Conservation (phyloP, 1,284 basidiomycete species). For the Sporisorium graminicola region DNA sequence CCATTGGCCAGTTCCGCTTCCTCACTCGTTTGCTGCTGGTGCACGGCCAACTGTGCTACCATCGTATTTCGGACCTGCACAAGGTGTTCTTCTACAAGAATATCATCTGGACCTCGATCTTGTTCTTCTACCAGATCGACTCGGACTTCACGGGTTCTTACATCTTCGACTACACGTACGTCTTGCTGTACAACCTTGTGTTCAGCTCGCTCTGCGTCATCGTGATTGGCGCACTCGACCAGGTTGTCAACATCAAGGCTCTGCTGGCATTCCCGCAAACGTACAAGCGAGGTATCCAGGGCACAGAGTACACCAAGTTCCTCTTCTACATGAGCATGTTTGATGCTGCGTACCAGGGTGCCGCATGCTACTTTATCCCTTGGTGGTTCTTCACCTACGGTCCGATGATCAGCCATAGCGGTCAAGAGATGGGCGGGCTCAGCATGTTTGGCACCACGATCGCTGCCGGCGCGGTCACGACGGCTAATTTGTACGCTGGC, state of each 20-base stretch:
- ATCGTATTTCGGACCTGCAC: constrained; percentile 84
- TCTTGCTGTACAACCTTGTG: constrained; percentile 80
- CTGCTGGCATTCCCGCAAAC: constrained; percentile 92
- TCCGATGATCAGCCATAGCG: constrained; percentile 49
- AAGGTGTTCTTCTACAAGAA: constrained; percentile 88
- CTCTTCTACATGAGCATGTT: constrained; percentile 97
- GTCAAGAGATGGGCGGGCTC: constrained; percentile 72
- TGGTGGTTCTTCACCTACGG: constrained; percentile 80
- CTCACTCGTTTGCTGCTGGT: constrained; percentile 91
- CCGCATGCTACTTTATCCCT: constrained; percentile 89
- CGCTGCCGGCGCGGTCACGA: constrained; percentile 84
- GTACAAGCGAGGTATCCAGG: constrained; percentile 90
- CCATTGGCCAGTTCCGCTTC: constrained; percentile 95
- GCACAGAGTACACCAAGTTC: constrained; percentile 88
- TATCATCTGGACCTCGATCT: constrained; percentile 77
- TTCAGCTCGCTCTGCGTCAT: constrained; percentile 96
- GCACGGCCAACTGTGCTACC: constrained; percentile 96
- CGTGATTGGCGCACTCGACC: constrained; percentile 93
- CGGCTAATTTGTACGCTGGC: constrained; percentile 76
- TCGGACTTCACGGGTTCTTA: constrained; percentile 94
- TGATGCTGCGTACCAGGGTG: constrained; percentile 93
- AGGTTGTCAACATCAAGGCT: constrained; percentile 91
- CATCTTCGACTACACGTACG: constrained; percentile 85
- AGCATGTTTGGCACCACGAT: constrained; percentile 94
- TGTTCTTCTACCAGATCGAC: constrained; percentile 94